Evolutionary conservation across 768 basidiomycete species (phyloP), one percentile per base, ranked within the genome.

Genomic region (Lactifluus piperatus): DNA sequence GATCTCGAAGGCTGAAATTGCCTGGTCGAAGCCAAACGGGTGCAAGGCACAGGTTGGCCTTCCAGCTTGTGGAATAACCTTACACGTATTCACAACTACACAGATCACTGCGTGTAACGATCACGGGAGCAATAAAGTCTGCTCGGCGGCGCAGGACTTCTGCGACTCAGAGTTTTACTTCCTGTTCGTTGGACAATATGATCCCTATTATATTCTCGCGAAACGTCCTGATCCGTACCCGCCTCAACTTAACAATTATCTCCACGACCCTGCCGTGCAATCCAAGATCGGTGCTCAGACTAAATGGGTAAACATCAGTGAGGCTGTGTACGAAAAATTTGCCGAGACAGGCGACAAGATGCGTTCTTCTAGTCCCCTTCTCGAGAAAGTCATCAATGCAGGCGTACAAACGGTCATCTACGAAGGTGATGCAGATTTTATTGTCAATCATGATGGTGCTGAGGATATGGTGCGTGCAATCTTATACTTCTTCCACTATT

Each of bases 381-480:
- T 85, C 27, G 81, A 83, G 68, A 74, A 69, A 7, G 81, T 84
- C 13, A 81, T 85, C 63, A 75, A 83, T 61, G 75, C 81, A 53
- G 82, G 82, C 13, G 79, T 80, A 9, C 64, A 77, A 53, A 79
- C 78, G 16, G 66, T 81, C 45, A 66, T 82, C 16, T 83, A 74
- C 61, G 79, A 77, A 57, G 82, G 82, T 34, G 81, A 83, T 66
- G 82, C 80, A 39, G 80, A 82, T 66, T 82, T 76, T 65, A 80
- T 82, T 32, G 32, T 32, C 32, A 84, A 83, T 67, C 81, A 71
- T 64, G 67, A 74, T 30, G 81, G 83, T 13, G 75, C 82, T 18
- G 81, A 83, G 69, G 75, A 76, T 2, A 80, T 83, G 81, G 80
- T 81, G 63, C 41, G 54, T 34, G 10, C 2, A 32, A 14, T 9